Percentiles rank a stretch among this genome's conserved stretches.
Conservation (phyloP, 75 land plant species). For the Isoetes taiwanensis region DNA sequence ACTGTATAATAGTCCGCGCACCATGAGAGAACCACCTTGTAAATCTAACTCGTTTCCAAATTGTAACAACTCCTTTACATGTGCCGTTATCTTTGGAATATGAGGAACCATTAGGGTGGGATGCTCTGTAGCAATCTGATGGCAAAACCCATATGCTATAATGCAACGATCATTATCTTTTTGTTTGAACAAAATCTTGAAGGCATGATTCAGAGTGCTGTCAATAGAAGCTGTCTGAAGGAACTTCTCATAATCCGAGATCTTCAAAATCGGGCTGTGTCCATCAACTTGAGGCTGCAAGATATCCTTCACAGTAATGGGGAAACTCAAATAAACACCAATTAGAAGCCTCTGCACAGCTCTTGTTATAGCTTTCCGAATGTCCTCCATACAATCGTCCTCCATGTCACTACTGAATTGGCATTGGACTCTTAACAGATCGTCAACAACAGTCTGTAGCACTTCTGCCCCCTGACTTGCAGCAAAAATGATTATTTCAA, state of each 20-base stretch:
- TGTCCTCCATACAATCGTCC: conserved; percentile 4
- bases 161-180: conserved; percentile 20
- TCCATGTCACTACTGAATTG: background rate
- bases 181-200: conserved; percentile 20
- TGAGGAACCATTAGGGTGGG: conserved; percentile 22
- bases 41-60: conserved; percentile 14
- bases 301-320: conserved; percentile 15
- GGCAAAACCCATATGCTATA: conserved; percentile 30
- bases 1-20: conserved; percentile 19
- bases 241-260: background rate
- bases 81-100: conserved; percentile 13
- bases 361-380: background rate
- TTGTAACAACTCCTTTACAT: conserved; percentile 19
- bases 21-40: conserved; percentile 11
- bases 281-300: background rate
- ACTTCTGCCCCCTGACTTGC: conserved; percentile 9
- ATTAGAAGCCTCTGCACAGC: conserved; percentile 10
- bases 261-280: background rate
- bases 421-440: conserved; percentile 12
- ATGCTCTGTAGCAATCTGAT: conserved; percentile 27
- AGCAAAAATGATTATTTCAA: conserved; percentile 13
- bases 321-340: conserved; percentile 17
- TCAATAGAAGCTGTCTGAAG: conserved; percentile 17
- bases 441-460: conserved; percentile 8
- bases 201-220: conserved; percentile 13